A percentile compares a stretch with the other conserved stretches of the same genome.
Conservation (phyloP, 108 stramenopile species). For the Thalassiosira profunda region DNA sequence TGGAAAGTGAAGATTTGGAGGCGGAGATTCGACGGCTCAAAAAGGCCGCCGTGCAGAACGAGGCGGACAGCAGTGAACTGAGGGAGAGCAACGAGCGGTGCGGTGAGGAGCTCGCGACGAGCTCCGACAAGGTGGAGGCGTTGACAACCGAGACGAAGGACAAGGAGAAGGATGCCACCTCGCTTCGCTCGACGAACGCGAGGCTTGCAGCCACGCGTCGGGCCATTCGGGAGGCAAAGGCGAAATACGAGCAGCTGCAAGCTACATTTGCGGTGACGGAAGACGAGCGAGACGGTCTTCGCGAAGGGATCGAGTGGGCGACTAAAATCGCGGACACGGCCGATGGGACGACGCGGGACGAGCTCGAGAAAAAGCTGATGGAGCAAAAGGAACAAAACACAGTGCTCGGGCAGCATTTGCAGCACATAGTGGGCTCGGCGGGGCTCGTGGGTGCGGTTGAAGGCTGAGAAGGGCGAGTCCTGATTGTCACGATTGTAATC, state of each 20-base stretch:
- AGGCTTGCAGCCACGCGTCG: slow-evolving; percentile 24
- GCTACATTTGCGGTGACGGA: slow-evolving; percentile 6
- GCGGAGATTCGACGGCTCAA: slow-evolving; percentile 40
- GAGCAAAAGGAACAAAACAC: slow-evolving; percentile 13
- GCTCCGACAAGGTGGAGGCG: slow-evolving; percentile 21
- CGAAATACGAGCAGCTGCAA: slow-evolving; percentile 1
- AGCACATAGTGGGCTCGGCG: slow-evolving; percentile 32
- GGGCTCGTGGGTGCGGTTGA: too few species aligned
- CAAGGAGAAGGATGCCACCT: slow-evolving; percentile 34
- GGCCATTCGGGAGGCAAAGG: slow-evolving; percentile 10
- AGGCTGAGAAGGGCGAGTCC: too few species aligned
- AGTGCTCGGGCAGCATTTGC: slow-evolving; percentile 25
- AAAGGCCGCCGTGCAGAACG: slow-evolving; percentile 28
- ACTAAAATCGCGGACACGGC: slow-evolving; percentile 10
- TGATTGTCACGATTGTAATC: too few species aligned
- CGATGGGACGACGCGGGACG: slow-evolving; percentile 8
- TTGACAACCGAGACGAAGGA: slow-evolving; percentile 40
- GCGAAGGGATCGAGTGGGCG: slow-evolving; percentile 8
- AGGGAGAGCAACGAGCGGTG: slow-evolving; percentile 16
- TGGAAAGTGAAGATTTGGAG: slow-evolving; percentile 42
- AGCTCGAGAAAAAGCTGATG: slow-evolving; percentile 19
- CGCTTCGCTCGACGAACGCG: slow-evolving; percentile 28
- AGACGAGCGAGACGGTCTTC: slow-evolving; percentile 11
- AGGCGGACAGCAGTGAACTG: slow-evolving; percentile 12
- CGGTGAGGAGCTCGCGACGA: slow-evolving; percentile 22